phyloP scores from a whole-genome alignment of 345 rosid genomes.

The Streptanthus diversifolius region DNA sequence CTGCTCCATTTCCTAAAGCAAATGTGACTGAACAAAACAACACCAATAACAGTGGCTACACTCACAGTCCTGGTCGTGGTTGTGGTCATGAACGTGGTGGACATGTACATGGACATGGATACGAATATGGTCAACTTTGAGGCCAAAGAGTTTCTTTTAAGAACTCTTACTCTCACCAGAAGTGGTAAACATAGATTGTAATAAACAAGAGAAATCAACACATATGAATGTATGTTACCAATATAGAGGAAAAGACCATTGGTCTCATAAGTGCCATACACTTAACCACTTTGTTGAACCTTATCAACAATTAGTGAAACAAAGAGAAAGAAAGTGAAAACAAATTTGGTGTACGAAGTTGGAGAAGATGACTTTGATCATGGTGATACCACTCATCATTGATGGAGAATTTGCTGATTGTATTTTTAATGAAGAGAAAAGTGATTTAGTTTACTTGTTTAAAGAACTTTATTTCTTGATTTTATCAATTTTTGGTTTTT shows the following conservation, averaged over 20 bases:
- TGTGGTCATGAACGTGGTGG: not conserved
- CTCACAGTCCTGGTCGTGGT: not conserved
- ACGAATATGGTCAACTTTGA: not conserved
- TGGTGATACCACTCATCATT: not conserved
- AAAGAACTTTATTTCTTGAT: too few relatives aligned
- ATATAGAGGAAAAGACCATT: not conserved
- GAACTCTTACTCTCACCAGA: not conserved
- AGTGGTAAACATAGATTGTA: not conserved
- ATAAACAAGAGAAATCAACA: not conserved
- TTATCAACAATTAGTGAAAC: not conserved
- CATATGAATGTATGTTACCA: not conserved
- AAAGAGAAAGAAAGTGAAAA: not conserved
- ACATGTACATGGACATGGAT: not conserved
- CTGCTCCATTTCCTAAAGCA: not conserved
- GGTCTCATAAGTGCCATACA: too few relatives aligned
- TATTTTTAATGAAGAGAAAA: not conserved
- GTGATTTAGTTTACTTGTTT: too few relatives aligned
- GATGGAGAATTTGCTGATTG: not conserved
- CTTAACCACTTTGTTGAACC: not conserved
- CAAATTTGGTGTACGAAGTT: not conserved
- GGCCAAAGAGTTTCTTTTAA: not conserved
- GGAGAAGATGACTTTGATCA: not conserved
- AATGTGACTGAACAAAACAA: not conserved
- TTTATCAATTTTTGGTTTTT: too few relatives aligned
- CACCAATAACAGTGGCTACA: too few relatives aligned